Evolutionary conservation across 2,329 filamentous ascomycete species (phyloP), one percentile per base, ranked within the genome.

Genomic region (Microdochium trichocladiopsis): DNA sequence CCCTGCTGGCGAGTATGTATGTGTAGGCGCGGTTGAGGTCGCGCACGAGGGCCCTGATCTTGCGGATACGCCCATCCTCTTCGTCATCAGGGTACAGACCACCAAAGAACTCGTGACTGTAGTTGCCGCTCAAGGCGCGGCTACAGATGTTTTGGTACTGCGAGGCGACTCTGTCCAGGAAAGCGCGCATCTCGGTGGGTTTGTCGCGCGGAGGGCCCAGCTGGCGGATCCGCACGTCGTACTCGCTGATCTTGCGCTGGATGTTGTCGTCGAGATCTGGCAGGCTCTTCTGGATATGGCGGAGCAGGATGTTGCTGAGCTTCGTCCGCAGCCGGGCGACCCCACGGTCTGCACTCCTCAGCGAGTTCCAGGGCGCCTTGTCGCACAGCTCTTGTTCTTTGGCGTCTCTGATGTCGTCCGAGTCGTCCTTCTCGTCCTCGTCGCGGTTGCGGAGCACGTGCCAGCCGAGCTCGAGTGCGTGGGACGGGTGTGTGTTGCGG

Each of bases 361-460:
- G 56, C 21, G 43, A 55, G 12, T 58, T 60, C 68, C 64, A 70
- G 21, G 55, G 51, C 2, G 61, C 55, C 0, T 56, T 57, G 5
- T 59, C 41, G 56, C 74, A 67, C 52, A 72, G 72, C 0, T 53
- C 24, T 2, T 55, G 45, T 51, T 74, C 68, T 9, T 60, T 53
- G 1, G 55, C 31, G 31, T 74, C 68, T 4, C 69, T 62, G 22
- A 61, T 55, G 1, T 61, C 57, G 16, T 60, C 50, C 1, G 54
- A 55, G 1, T 52, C 16, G 0, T 48, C 51, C n/a, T 50, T 50
- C 18, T 69, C 62, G 4, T 61, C 55, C n/a, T 72, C 69, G 1
- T 60, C 59, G 9, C 71, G 63, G 53, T 83, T 83, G 21, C 71
- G 75, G 4, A 83, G 56, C 18, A 80, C 70, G 55, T 82, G 76